A percentile compares a stretch with the other conserved stretches of the same genome.
phyloP scores from a whole-genome alignment of 2,329 filamentous ascomycete species.

The Aspergillus novofumigatus region DNA sequence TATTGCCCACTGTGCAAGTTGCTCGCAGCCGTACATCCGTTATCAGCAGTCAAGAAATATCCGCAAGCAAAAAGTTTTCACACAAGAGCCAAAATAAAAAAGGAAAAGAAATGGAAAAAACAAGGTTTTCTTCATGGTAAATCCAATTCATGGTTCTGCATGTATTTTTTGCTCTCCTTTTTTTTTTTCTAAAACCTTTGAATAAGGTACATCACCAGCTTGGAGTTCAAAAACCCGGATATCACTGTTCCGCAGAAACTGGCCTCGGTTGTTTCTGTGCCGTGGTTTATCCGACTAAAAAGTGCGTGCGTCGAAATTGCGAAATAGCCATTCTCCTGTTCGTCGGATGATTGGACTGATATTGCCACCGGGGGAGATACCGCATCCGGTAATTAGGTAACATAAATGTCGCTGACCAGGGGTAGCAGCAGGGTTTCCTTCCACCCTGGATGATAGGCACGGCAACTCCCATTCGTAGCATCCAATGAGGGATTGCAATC shows the following conservation, averaged over 20 bases:
- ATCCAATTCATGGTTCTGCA: neutral
- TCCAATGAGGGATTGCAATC: neutral
- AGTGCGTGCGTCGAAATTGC: neutral
- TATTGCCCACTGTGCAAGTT: neutral
- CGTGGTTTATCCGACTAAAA: neutral
- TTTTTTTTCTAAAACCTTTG: neutral
- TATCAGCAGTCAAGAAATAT: neutral
- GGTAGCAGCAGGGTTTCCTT: neutral
- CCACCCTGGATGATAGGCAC: constrained; percentile 15
- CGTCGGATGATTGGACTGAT: neutral
- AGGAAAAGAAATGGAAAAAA: neutral
- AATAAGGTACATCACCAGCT: neutral
- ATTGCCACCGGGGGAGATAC: neutral
- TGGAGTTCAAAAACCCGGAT: neutral
- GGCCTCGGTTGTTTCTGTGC: neutral
- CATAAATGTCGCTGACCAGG: constrained; percentile 8
- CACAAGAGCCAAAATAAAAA: neutral
- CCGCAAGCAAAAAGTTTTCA: too few species aligned
- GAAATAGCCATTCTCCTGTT: neutral
- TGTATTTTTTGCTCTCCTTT: neutral
- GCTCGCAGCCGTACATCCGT: neutral
- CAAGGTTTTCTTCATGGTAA: neutral
- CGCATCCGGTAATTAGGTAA: constrained; percentile 17
- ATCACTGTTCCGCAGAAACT: neutral
- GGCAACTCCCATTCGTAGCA: constrained; percentile 10